A percentile compares a stretch with the other conserved stretches of the same genome.
phyloP scores from a whole-genome alignment of 2,329 filamentous ascomycete species.

The Fusarium brevicatenulatum region DNA sequence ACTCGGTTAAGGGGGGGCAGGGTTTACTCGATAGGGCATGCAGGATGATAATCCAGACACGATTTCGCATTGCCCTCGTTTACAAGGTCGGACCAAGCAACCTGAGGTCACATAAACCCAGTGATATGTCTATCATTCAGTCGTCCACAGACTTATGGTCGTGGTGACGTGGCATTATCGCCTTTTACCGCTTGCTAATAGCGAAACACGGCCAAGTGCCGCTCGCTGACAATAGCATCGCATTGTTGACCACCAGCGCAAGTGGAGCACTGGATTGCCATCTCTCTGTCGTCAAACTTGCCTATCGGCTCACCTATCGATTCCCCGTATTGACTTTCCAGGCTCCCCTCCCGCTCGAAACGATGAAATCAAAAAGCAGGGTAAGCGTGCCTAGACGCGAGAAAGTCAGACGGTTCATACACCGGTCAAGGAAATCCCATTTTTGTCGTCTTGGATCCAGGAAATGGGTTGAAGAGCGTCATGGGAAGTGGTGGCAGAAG shows the following conservation, averaged over 20 bases:
- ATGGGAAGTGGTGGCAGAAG: conserved; percentile 27
- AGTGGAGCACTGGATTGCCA: conserved; percentile 7
- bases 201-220: conserved; percentile 29
- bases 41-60: conserved; percentile 40
- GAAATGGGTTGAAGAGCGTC: conserved; percentile 38
- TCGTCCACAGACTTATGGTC: conserved; percentile 12
- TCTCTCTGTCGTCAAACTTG: neutral
- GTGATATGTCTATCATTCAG: conserved; percentile 1
- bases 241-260: conserved; percentile 9
- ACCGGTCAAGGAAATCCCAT: conserved; percentile 14
- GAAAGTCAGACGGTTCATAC: conserved; percentile 11
- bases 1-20: conserved; percentile 42
- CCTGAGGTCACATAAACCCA: conserved; percentile 12
- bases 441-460: conserved; percentile 19
- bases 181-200: conserved; percentile 25
- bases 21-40: conserved; percentile 39
- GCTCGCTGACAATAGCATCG: conserved; percentile 22
- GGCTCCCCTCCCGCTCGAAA: neutral
- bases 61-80: conserved; percentile 33
- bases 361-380: neutral
- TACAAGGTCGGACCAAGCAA: conserved; percentile 23
- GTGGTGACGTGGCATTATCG: conserved; percentile 40
- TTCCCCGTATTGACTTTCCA: conserved; percentile 3
- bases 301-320: conserved; percentile 9
- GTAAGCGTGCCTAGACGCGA: conserved; percentile 16